Evolutionary conservation across 768 basidiomycete genomes (phyloP), one percentile per base, ranked within the genome.

Genomic region (Myochromella boudieri): DNA sequence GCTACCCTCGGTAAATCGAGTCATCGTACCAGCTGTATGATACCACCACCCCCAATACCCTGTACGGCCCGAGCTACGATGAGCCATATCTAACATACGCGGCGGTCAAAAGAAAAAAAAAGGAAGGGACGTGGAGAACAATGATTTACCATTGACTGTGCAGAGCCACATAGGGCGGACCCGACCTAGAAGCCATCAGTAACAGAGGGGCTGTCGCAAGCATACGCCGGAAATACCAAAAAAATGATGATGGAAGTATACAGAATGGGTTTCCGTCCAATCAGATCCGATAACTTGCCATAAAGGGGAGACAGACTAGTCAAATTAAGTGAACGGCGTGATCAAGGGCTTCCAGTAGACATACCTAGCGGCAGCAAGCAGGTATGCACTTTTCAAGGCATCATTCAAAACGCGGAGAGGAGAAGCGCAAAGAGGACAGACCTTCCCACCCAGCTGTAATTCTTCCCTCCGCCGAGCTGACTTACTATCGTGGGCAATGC

Each of bases 21-120:
- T 42, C 7, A 21, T 46, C 68, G 45, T 15, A 77, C 84, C 52
- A 90, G 68, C 58, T 87, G 86, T 12, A 90, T 70, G 49, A 91
- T 84, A 4, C 87, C 89, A 8, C 87, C 88, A 6, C 87, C 88
- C 20, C 91, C 91, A 24, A 92, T 81, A 7, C 91, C 91, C 60
- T 92, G 91, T 2, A 94, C 69, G 2, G 87, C 90, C 53, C 91
- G 79, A 33, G 77, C 78, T 0, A 87, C 72, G 26, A 91, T 81
- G 12, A 94, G 68, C 91, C 87, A 89, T 2, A 69, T 75, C 74
- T 75, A 48, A 36, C 32, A n/a, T n/a, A n/a, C n/a, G n/a, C n/a
- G n/a, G n/a, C n/a, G 9, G 29, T 31, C n/a, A 34, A 34, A 17
- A 12, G 18, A n/a, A n/a, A 7, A n/a, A 17, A 6, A 14, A 6